These are phyloP conservation scores for Penicillium daleae DNA, from an alignment of 495 filamentous ascomycete genomes.

Conservation along the genomic window DNA sequence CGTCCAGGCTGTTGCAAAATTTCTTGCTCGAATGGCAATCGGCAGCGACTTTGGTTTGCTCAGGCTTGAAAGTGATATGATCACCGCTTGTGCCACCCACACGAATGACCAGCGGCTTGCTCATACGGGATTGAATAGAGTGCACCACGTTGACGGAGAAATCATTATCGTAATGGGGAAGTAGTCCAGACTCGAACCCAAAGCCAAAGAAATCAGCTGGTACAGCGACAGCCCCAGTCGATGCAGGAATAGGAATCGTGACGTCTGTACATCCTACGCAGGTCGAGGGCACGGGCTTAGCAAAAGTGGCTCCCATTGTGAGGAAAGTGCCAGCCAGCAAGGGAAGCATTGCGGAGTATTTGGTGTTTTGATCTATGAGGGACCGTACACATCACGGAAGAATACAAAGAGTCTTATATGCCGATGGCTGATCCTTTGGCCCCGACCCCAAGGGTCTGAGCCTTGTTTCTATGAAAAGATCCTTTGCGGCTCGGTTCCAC, in stretches of 20 bases:
- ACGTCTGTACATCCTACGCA: background rate
- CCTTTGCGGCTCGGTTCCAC: background rate
- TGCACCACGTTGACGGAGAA: conserved; percentile 30
- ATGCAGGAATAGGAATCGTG: background rate
- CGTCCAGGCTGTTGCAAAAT: conserved; percentile 4
- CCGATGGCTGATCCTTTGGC: background rate
- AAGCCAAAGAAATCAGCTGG: conserved; percentile 33
- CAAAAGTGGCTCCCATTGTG: background rate
- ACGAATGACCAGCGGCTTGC: conserved; percentile 25
- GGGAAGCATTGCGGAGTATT: background rate
- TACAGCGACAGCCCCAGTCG: conserved; percentile 13
- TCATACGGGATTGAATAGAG: conserved; percentile 22
- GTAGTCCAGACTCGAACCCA: conserved; percentile 26
- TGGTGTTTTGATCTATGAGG: background rate
- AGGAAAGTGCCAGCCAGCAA: background rate
- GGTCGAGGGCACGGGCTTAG: background rate
- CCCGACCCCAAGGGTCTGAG: conserved; percentile 4
- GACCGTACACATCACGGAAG: background rate
- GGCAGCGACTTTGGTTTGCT: background rate
- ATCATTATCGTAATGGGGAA: conserved; percentile 20
- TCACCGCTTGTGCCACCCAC: conserved; percentile 32
- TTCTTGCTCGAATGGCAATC: background rate
- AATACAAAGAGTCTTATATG: conserved; percentile 1
- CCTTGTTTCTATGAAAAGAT: conserved; percentile 3
- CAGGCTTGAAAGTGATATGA: conserved; percentile 9